phyloP scores from a whole-genome alignment of 306 rosid species.

The Amphicarpaea edgeworthii region DNA sequence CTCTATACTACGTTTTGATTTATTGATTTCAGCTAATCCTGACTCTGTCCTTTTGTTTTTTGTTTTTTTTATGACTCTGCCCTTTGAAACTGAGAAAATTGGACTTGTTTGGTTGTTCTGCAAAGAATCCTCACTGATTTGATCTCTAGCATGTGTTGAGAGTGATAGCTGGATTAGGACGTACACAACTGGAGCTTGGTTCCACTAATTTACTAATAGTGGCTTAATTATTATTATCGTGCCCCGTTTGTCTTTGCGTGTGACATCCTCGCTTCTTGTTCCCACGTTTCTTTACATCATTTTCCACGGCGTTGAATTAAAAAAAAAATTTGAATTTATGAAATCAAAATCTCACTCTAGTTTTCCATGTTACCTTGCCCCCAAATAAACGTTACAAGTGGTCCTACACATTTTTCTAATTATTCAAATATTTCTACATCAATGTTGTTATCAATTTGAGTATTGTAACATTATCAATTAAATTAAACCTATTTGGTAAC shows the following conservation, averaged over 20 bases:
- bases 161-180: slow-evolving; percentile 26
- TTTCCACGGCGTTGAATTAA: slow-evolving; percentile 40
- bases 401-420: slow-evolving; percentile 6
- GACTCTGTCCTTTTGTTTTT: not conserved
- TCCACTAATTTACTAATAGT: slow-evolving; percentile 4
- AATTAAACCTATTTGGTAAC: no score
- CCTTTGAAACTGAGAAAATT: slow-evolving; percentile 17
- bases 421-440: slow-evolving; percentile 3
- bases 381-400: not conserved
- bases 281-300: slow-evolving; percentile 10
- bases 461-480: no score
- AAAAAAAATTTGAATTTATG: not conserved
- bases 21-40: not conserved
- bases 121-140: slow-evolving; percentile 16
- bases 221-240: slow-evolving; percentile 47
- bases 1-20: not conserved
- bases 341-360: not conserved
- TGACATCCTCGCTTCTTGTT: slow-evolving; percentile 32
- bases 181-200: not conserved
- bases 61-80: not conserved
- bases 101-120: slow-evolving; percentile 43
- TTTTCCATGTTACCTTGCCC: not conserved
- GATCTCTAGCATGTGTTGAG: slow-evolving; percentile 3
- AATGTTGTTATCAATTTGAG: not conserved
- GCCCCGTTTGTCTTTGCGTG: slow-evolving; percentile 51